Percentiles rank a stretch among this genome's conserved stretches.
Evolutionary conservation across 495 filamentous ascomycete genomes (phyloP).

Genomic region (Neurospora discreta): DNA sequence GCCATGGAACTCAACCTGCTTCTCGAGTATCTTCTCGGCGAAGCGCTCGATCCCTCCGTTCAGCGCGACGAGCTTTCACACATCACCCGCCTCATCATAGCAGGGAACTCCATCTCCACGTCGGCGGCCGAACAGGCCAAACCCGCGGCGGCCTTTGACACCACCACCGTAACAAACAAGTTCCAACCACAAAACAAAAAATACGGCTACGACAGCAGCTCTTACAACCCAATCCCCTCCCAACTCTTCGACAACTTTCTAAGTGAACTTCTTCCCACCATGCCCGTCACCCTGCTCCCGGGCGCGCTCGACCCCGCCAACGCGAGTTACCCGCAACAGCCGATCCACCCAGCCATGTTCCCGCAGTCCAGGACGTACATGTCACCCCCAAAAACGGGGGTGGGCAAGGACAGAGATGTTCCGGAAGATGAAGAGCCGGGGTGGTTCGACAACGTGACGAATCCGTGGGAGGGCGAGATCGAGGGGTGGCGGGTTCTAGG

Average conservation of each 20-base stretch:
- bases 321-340: slow-evolving; percentile 67
- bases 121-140: slow-evolving; percentile 19
- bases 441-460: slow-evolving; percentile 86
- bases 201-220: slow-evolving; percentile 84
- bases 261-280: slow-evolving; percentile 61
- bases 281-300: slow-evolving; percentile 72
- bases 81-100: slow-evolving; percentile 80
- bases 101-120: slow-evolving; percentile 69
- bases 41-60: slow-evolving; percentile 46
- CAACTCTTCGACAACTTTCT: slow-evolving; percentile 77
- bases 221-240: slow-evolving; percentile 78
- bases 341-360: slow-evolving; percentile 75
- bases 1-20: slow-evolving; percentile 64
- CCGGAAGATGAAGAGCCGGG: slow-evolving; percentile 34
- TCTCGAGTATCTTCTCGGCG: slow-evolving; percentile 79
- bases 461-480: slow-evolving; percentile 82
- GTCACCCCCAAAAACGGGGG: slow-evolving; percentile 24
- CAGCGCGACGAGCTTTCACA: slow-evolving; percentile 46
- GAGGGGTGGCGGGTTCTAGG: slow-evolving; percentile 80
- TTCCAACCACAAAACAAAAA: slow-evolving; percentile 49
- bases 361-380: slow-evolving; percentile 60
- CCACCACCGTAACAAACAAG: slow-evolving; percentile 16
- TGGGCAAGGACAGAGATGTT: background rate
- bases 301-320: slow-evolving; percentile 72
- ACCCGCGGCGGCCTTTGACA: slow-evolving; percentile 18